Evolutionary conservation across 2,329 filamentous ascomycete species (phyloP), one percentile per base, ranked within the genome.

Genomic region (Cladosporium sp.): DNA sequence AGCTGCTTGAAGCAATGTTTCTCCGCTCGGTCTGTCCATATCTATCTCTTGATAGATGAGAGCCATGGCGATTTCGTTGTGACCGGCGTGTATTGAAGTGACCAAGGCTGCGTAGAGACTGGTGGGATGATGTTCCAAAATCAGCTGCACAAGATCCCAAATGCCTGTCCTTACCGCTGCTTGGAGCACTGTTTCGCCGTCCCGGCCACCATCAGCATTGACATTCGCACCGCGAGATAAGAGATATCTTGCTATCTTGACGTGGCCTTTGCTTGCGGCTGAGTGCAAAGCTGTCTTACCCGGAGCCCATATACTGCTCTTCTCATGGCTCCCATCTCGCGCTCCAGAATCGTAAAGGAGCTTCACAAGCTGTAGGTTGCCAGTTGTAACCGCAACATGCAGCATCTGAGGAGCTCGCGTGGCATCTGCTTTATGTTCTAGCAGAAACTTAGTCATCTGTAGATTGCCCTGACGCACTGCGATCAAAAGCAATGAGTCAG

Each of bases 321-420:
- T 7, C 5, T 57, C n/a, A n/a, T n/a, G n/a, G n/a, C n/a, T n/a
- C n/a, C n/a, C 30, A 39, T 34, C 54, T 23, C 30, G 54, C 5
- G 54, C 54, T 39, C 54, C 54, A 13, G 54, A 34, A 57, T 39
- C n/a, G 32, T 39, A 57, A 39, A 57, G 54, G 25, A 57, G 54
- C 54, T 32, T 34, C 32, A 57, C 54, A 39, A 57, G 54, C 23
- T 36, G 54, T 39, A 36, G n/a, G 25, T 39, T 25, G n/a, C 32
- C 54, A 25, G 32, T 57, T n/a, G 39, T 57, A 11, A 57, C 54
- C 28, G 30, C 54, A 57, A 18, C 28, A 18, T 18, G 54, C 23
- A 57, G 54, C 39, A 39, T 30, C n/a, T 30, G n/a, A 25, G 54
- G 54, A 14, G 54, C 25, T 23, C 5, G 18, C 5, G 18, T 46